These are phyloP conservation scores for Aquanectria penicillioides DNA, from an alignment of 2,329 filamentous ascomycete genomes.

Conservation along the genomic window DNA sequence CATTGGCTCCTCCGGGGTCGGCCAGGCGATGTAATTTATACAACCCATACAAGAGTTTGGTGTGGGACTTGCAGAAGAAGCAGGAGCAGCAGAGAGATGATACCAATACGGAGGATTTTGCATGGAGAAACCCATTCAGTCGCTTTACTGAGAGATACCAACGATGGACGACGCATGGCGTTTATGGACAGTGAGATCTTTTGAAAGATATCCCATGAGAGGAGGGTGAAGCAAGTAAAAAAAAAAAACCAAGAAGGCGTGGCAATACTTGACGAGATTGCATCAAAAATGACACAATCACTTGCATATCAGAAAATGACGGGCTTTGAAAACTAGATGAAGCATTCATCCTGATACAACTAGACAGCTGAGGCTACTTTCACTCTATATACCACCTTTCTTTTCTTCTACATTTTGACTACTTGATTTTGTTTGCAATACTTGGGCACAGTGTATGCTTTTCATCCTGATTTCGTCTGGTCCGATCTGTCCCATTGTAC, in stretches of 20 bases:
- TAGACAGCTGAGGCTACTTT: constrained; percentile 20
- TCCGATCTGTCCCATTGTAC: too few relatives aligned
- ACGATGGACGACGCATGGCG: constrained; percentile 22
- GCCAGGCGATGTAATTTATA: constrained; percentile 21
- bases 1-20: neutral
- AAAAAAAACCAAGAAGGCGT: neutral
- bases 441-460: too few relatives aligned
- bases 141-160: constrained; percentile 13
- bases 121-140: constrained; percentile 5
- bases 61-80: neutral
- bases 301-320: neutral
- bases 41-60: neutral
- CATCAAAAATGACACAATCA: constrained; percentile 10
- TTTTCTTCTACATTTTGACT: neutral
- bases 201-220: constrained; percentile 22
- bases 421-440: too few relatives aligned
- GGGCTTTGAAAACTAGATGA: neutral
- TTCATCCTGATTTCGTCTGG: too few relatives aligned
- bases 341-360: constrained; percentile 7
- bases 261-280: constrained; percentile 14
- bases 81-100: constrained; percentile 12
- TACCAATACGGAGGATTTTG: neutral
- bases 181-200: constrained; percentile 20
- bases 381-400: constrained; percentile 15
- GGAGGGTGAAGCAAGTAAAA: constrained; percentile 9